Base-by-base conservation (phyloP, 1,284 basidiomycete species). In the Trichosporon coremiiforme region DNA sequence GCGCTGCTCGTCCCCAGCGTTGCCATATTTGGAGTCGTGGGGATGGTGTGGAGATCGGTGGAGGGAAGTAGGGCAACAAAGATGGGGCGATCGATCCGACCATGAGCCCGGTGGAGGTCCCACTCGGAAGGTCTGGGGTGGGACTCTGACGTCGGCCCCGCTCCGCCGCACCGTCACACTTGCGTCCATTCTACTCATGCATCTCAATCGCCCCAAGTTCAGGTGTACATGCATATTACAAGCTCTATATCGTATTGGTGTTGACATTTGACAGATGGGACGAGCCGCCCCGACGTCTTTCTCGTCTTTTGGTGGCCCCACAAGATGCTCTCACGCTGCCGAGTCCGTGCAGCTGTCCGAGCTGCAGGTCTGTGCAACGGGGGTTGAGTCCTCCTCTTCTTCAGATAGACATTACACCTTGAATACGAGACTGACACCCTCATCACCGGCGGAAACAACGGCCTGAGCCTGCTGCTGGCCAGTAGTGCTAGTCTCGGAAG, bases 371-470 rank as follows among this genome's bases (percentile, higher is more conserved):
- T 4, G 57, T 33, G 29, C 29, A 62, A n/a, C 55, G 17, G 1
- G n/a, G 29, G 17, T 31, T 3, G 17, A 33, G 12, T 60, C 55
- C 5, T 29, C 4, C 20, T 7, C 31, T 62, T 35, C 29, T 62
- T 25, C 13, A 2, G 29, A 33, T 15, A n/a, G 4, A 17, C 2
- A 33, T 33, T 62, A 62, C 29, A 62, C 57, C 57, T 62, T 62
- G 57, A 62, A 95, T 50, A 95, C 91, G 62, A 93, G 85, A 80
- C 91, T 93, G 2, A 88, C 86, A 4, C 91, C 91, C 76, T 95
- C 94, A 80, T 96, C 94, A 4, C 93, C 92, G 0, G 90, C 94
- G 78, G 90, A 93, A 66, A 94, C 86, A 0, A 94, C 85, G 0
- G 91, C 88, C 68, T 82, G 77, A 29, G 73, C 73, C 22, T 66